A percentile compares a stretch with the other conserved stretches of the same genome.
Conservation (phyloP, 331 rosid species). For the Quercus lobata region DNA sequence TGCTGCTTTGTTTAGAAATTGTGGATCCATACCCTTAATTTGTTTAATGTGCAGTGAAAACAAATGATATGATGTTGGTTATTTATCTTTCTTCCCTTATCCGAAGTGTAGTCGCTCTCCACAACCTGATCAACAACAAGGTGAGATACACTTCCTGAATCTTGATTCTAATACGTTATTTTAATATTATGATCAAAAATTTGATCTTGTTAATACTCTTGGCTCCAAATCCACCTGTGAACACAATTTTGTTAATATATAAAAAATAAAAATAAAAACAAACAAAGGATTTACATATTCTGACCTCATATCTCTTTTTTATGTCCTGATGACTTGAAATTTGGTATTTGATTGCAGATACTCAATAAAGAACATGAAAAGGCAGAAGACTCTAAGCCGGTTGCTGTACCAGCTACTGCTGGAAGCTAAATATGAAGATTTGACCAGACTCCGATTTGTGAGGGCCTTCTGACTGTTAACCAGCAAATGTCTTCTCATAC, state of each 20-base stretch:
- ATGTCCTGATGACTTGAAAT: background rate
- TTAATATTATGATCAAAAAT: background rate
- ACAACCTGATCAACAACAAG: conserved; percentile 72
- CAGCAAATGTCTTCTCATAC: background rate
- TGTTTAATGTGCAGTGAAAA: conserved; percentile 43
- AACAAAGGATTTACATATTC: too few species aligned
- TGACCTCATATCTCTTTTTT: background rate
- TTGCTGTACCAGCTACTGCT: conserved; percentile 17
- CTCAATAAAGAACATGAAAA: conserved; percentile 59
- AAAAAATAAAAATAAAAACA: too few species aligned
- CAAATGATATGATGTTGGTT: conserved; percentile 68
- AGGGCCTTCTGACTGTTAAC: background rate
- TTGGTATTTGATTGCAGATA: conserved; percentile 32
- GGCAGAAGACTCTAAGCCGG: conserved; percentile 51
- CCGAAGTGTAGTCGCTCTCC: conserved; percentile 64
- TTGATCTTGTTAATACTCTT: background rate
- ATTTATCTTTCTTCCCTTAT: conserved; percentile 63
- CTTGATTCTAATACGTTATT: background rate
- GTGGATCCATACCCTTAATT: background rate
- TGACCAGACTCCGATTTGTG: background rate
- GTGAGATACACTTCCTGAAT: conserved; percentile 12
- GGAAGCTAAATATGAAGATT: conserved; percentile 13
- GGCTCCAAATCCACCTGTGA: background rate
- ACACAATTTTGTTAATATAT: background rate
- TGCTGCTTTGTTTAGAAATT: background rate